These are phyloP conservation scores for Dalbergia cultrata DNA, from an alignment of 306 rosid genomes.

Conservation along the genomic window DNA sequence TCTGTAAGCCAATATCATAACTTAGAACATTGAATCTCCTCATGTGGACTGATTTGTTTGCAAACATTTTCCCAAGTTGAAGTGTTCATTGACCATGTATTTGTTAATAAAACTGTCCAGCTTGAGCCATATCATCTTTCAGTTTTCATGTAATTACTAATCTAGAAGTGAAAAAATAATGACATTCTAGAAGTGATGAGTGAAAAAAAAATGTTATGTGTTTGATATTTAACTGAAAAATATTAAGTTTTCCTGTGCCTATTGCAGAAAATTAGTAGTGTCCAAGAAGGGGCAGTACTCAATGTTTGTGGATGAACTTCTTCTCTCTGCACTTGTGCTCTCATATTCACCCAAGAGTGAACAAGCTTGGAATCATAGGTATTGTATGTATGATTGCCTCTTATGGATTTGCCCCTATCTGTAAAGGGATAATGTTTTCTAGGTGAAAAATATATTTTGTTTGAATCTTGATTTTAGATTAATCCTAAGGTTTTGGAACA, in stretches of 20 bases:
- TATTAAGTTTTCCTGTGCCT: constrained; percentile 18
- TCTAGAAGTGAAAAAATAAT: not conserved
- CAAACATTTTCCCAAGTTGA: not conserved
- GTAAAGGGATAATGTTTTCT: constrained; percentile 26
- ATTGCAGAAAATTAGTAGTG: constrained; percentile 71
- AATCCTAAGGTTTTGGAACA: constrained; percentile 32
- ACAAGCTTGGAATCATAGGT: constrained; percentile 94
- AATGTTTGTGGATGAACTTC: constrained; percentile 69
- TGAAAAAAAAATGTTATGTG: not conserved
- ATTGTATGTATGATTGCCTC: constrained; percentile 45
- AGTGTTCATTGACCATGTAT: constrained; percentile 6
- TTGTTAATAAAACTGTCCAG: constrained; percentile 10
- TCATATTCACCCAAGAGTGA: constrained; percentile 86
- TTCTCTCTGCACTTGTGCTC: constrained; percentile 76
- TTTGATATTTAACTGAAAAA: constrained; percentile 35
- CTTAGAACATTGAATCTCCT: constrained; percentile 24
- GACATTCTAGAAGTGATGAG: constrained; percentile 21
- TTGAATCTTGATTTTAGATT: constrained; percentile 29
- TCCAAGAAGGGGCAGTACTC: constrained; percentile 58
- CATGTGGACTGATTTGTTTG: not conserved
- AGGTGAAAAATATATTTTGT: constrained; percentile 21
- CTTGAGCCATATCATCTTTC: not conserved
- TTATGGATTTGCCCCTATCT: constrained; percentile 24
- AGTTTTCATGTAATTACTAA: too few relatives aligned
- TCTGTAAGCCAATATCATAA: constrained; percentile 8